Base-by-base conservation (phyloP, 2,329 filamentous ascomycete genomes). In the Trichoderma atroviride region DNA sequence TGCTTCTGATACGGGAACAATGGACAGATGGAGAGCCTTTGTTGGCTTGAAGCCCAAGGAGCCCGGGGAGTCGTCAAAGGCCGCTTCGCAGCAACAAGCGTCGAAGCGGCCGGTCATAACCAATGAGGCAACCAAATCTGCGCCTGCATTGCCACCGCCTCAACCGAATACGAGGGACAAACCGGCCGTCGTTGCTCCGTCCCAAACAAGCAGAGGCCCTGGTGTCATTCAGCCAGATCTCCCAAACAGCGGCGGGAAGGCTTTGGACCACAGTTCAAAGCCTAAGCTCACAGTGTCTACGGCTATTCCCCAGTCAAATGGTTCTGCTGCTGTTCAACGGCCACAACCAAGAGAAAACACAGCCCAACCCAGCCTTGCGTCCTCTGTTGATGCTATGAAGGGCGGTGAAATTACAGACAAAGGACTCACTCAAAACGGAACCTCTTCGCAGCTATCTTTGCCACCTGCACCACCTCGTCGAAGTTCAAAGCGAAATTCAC, bases 11-110 rank as follows among this genome's bases (percentile, higher is more conserved):
- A 73, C 76, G 4, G 73, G 76, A 60, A 79, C 76, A 29, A 77
- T 81, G 6, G 75, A 77, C 37, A 77, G 75, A 69, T 79, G 77
- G 78, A 74, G 75, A 13, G 73, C 72, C 14, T 74, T 73, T 31
- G 73, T 78, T 43, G 76, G 76, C 11, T 70, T 77, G 29, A 75
- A 71, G 57, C 14, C 72, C 14, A 63, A 70, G n/a, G 57, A 66
- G 37, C 29, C 50, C 27, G 37, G 50, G 5, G 24, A 62, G 65
- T 35, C 63, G 69, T 19, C 65, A 64, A 70, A 29, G 47, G 59
- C 27, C 60, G 61, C 7, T 66, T 40, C 13, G 16, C 29, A 22
- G 64, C 70, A 6, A 50, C 69, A 62, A 29, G 43, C n/a, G 11
- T 27, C 43, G 13, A 68, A 60, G 31, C 60, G 33, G 57, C 55